Percentiles rank a stretch among this genome's conserved stretches.
Conservation (phyloP, 768 basidiomycete genomes). For the Clitopilus hobsonii region DNA sequence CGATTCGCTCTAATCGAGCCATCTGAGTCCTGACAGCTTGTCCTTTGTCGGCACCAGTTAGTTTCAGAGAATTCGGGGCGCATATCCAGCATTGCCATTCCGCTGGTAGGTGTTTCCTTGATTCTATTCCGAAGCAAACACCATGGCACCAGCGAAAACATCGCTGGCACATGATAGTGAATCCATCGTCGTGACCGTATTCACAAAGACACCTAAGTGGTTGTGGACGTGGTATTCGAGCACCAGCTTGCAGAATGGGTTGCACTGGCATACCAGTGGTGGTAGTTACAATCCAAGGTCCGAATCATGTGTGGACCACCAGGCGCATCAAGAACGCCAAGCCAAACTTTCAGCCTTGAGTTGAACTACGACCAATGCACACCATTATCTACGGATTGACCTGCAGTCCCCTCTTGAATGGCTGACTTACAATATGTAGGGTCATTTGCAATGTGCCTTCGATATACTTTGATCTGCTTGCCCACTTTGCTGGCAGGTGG, state of each 20-base stretch:
- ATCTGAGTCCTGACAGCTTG: background rate
- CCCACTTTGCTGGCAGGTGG: too few relatives aligned
- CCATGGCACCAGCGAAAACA: conserved; percentile 5
- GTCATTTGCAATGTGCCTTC: too few relatives aligned
- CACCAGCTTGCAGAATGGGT: background rate
- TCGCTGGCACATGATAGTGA: conserved; percentile 4
- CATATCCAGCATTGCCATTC: conserved; percentile 6
- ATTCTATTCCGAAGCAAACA: background rate
- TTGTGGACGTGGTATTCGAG: background rate
- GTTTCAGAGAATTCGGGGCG: background rate
- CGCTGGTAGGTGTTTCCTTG: background rate
- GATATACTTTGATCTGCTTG: too few relatives aligned
- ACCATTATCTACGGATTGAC: too few relatives aligned
- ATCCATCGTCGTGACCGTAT: conserved; percentile 1
- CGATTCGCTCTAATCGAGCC: background rate
- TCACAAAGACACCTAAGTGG: conserved; percentile 4
- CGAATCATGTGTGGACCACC: too few relatives aligned
- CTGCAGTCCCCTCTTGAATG: too few relatives aligned
- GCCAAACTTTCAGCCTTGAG: too few relatives aligned
- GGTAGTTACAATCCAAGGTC: too few relatives aligned
- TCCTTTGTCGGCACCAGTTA: conserved; percentile 1
- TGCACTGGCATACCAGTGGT: background rate
- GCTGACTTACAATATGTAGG: too few relatives aligned
- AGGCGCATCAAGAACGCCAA: too few relatives aligned
- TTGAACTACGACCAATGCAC: too few relatives aligned